Base-by-base conservation (phyloP, 1,139 yeast species). In the Zygosaccharomyces pseudobailii region DNA sequence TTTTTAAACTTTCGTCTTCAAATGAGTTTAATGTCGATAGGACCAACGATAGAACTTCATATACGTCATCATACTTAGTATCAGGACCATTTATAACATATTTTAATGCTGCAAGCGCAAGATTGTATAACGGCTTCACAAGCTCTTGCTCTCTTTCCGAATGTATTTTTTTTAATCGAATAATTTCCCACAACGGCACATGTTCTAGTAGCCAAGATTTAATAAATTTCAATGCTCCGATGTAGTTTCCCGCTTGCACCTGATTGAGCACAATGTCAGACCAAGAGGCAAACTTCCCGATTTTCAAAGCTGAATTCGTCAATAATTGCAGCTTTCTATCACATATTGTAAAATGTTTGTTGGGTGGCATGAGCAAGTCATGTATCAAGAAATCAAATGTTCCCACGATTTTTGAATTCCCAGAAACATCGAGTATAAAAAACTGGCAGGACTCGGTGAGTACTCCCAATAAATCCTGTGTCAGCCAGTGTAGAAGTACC, bases 401-500 rank as follows among this genome's bases (percentile, higher is more conserved):
- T 32, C 69, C 68, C 2, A 74, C 58, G 2, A 70, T 62, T 6
- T 58, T 54, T 61, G 76, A 64, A 0, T 67, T 59, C 4, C 58
- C 32, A 3, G 31, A n/a, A 30, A 71, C 67, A 45, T 74, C 69
- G 4, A 79, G 52, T 13, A 79, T 58, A 7, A 78, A 51, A 22
- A 79, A 56, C 40, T 74, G 67, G 46, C 76, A 78, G 0, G 82
- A 74, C 10, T 66, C 61, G 0, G 84, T 77, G 10, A 80, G 68
- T 1, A 76, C 67, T n/a, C 75, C 69, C 2, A 87, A 36, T 2
- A 82, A 63, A 52, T 74, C 71, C 0, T 75, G 57, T 27, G 75
- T 73, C 17, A 84, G 61, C 95, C 95, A 88, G 42, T 79, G 76
- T 9, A 84, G 55, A 1, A 77, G 67, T 0, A 75, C 72, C 10